Percentiles rank a stretch among this genome's conserved stretches.
These are phyloP conservation scores for Hyaloscypha bicolor DNA, from an alignment of 495 filamentous ascomycete genomes.

Conservation along the genomic window DNA sequence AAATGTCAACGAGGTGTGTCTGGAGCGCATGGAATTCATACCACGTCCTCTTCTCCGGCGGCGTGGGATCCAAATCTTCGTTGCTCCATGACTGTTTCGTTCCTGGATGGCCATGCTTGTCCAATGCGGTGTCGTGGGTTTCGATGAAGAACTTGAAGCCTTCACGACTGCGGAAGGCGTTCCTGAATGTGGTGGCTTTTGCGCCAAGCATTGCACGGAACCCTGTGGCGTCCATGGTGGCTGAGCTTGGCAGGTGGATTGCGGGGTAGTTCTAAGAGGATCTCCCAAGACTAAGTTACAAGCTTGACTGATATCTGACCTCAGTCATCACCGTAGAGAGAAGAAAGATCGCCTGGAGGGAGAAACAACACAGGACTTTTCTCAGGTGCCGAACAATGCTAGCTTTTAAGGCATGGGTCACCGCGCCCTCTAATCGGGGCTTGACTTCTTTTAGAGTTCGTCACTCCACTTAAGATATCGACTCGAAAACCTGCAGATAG, in stretches of 20 bases:
- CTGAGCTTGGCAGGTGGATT: neutral
- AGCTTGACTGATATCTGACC: too few relatives aligned
- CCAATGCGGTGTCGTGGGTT: constrained; percentile 33
- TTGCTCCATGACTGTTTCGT: constrained; percentile 29
- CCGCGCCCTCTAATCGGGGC: too few relatives aligned
- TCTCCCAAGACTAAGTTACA: too few relatives aligned
- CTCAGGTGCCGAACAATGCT: too few relatives aligned
- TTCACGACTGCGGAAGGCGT: constrained; percentile 31
- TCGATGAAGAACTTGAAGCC: constrained; percentile 33
- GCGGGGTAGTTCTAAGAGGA: neutral
- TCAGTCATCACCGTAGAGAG: too few relatives aligned
- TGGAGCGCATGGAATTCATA: neutral
- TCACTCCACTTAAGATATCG: too few relatives aligned
- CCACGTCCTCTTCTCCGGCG: constrained; percentile 31
- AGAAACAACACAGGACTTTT: too few relatives aligned
- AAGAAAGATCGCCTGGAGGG: too few relatives aligned
- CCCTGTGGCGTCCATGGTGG: constrained; percentile 6
- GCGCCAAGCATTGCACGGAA: neutral
- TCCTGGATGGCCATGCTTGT: constrained; percentile 31
- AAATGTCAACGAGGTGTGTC: constrained; percentile 1
- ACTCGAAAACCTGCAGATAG: too few relatives aligned
- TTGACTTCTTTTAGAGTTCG: too few relatives aligned
- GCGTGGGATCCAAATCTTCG: constrained; percentile 38
- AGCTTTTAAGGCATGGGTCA: too few relatives aligned
- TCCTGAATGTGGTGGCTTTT: constrained; percentile 21